A percentile compares a stretch with the other conserved stretches of the same genome.
These are phyloP conservation scores for Termitomyces sp. DNA, from an alignment of 768 basidiomycete species.

Conservation along the genomic window DNA sequence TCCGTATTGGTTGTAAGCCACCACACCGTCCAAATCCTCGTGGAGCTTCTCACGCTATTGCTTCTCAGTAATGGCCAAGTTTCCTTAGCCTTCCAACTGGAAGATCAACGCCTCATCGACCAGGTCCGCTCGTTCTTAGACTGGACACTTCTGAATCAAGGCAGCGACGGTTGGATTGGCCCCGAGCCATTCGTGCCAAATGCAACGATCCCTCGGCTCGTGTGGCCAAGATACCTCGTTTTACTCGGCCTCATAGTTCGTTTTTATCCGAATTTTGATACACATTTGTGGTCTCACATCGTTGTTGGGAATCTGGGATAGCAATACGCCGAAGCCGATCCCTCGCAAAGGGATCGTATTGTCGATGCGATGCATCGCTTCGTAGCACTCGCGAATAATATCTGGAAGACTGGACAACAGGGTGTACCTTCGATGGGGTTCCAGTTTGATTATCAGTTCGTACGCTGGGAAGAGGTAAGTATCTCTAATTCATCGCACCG, in stretches of 20 bases:
- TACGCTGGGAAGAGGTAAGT: constrained; percentile 37
- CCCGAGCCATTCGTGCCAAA: constrained; percentile 33
- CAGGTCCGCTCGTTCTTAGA: constrained; percentile 35
- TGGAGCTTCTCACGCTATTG: neutral
- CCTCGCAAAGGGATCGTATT: constrained; percentile 29
- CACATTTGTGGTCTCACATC: neutral
- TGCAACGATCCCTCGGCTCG: constrained; percentile 30
- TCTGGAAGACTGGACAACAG: constrained; percentile 31
- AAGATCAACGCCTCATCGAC: constrained; percentile 29
- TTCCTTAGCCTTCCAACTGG: constrained; percentile 35
- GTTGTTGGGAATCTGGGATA: constrained; percentile 4
- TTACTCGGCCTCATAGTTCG: constrained; percentile 33
- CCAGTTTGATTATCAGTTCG: constrained; percentile 37
- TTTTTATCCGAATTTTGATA: neutral
- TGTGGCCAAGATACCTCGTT: constrained; percentile 39
- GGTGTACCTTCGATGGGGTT: constrained; percentile 32
- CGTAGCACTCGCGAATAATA: constrained; percentile 25
- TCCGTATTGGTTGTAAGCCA: constrained; percentile 38
- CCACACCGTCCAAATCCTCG: neutral
- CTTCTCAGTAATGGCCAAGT: constrained; percentile 33
- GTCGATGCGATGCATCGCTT: constrained; percentile 34
- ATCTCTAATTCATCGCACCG: neutral
- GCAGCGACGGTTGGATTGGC: constrained; percentile 37
- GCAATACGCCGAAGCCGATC: constrained; percentile 42
- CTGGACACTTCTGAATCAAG: constrained; percentile 32